Evolutionary conservation across 352 stramenopile species (phyloP).

Genomic region (Achlya hypogyna): DNA sequence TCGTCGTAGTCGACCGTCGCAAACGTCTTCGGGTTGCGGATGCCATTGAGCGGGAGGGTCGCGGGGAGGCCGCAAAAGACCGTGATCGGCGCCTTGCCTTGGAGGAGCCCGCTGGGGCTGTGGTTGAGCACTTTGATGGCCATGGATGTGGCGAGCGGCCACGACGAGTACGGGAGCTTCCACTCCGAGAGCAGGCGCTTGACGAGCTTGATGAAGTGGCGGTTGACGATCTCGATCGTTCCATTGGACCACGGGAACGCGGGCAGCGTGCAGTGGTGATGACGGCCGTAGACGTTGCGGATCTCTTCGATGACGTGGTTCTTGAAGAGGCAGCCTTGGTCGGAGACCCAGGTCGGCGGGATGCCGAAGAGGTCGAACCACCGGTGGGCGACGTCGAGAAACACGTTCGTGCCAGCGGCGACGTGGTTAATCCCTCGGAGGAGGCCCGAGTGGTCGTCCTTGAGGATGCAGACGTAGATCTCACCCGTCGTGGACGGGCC

Average conservation of each 20-base stretch:
- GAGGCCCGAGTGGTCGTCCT: background rate
- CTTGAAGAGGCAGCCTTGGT: background rate
- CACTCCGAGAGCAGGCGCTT: background rate
- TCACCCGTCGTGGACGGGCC: slow-evolving; percentile 2
- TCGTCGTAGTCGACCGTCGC: background rate
- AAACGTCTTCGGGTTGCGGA: background rate
- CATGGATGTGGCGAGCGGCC: background rate
- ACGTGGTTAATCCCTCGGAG: background rate
- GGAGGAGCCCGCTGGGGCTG: background rate
- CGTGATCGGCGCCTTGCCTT: background rate
- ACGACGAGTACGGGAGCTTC: background rate
- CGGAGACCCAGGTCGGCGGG: background rate
- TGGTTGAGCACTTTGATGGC: background rate
- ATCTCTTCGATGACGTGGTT: background rate
- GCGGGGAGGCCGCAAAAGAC: background rate
- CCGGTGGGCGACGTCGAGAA: background rate
- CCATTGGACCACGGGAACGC: background rate
- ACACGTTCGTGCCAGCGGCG: background rate
- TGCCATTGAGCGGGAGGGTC: background rate
- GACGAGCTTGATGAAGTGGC: background rate
- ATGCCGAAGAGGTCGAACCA: background rate
- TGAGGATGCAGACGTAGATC: background rate
- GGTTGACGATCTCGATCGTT: background rate
- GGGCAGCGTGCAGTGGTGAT: background rate
- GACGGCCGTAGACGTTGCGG: background rate